These are phyloP conservation scores for Phellopilus nigrolimitatus DNA, from an alignment of 1,284 basidiomycete species.

Conservation along the genomic window DNA sequence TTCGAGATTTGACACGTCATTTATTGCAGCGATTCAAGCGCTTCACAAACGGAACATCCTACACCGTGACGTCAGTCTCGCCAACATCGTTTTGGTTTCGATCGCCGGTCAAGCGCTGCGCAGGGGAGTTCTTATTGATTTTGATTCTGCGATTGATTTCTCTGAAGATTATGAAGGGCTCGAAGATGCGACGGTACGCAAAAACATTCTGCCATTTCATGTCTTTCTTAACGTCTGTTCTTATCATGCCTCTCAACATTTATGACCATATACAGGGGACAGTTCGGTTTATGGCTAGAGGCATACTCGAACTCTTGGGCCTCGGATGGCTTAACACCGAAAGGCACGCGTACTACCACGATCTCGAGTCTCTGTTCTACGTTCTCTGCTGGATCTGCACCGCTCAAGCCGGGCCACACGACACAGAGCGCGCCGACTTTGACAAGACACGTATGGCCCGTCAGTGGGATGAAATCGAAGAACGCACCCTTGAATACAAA, in stretches of 20 bases:
- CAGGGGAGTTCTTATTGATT: neutral
- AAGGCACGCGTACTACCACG: slow-evolving; percentile 3
- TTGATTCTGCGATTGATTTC: neutral
- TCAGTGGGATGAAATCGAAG: neutral
- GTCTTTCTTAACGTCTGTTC: neutral
- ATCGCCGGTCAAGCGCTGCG: neutral
- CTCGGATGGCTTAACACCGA: neutral
- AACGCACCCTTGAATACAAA: too few species aligned
- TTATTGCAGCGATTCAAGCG: neutral
- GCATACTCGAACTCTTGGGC: neutral
- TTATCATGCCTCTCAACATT: too few species aligned
- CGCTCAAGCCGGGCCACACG: neutral
- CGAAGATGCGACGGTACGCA: neutral
- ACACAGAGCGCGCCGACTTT: neutral
- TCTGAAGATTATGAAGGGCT: neutral
- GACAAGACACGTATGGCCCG: too few species aligned
- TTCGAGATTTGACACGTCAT: too few species aligned
- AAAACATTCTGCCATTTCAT: neutral
- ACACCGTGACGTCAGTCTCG: neutral
- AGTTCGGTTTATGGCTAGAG: slow-evolving; percentile 7
- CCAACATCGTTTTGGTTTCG: neutral
- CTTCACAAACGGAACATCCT: slow-evolving; percentile 1
- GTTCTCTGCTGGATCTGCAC: slow-evolving; percentile 6
- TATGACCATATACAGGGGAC: neutral
- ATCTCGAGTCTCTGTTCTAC: slow-evolving; percentile 7